phyloP scores from a whole-genome alignment of 2,329 filamentous ascomycete genomes.

The Trichoderma sp. region DNA sequence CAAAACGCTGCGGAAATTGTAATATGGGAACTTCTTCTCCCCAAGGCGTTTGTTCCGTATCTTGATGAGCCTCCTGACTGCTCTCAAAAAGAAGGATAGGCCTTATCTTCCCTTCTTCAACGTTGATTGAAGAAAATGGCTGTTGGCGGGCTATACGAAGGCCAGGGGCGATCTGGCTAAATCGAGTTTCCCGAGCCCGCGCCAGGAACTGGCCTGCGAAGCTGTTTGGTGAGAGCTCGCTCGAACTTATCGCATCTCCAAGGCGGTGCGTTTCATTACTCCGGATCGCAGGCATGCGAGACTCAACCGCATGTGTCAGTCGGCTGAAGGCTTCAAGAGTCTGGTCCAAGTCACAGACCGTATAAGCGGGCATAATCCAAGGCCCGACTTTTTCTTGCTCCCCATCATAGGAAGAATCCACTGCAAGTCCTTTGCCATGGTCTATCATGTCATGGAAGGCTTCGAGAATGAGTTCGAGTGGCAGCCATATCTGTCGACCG shows the following conservation, averaged over 20 bases:
- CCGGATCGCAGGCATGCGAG: background rate
- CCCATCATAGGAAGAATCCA: background rate
- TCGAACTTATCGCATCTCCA: background rate
- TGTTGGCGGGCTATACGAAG: constrained; percentile 12
- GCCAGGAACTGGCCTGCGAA: constrained; percentile 1
- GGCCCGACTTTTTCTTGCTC: constrained; percentile 1
- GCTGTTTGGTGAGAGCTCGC: background rate
- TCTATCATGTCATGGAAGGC: constrained; percentile 11
- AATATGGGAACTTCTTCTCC: background rate
- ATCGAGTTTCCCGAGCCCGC: background rate
- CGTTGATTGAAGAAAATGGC: background rate
- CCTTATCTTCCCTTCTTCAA: background rate
- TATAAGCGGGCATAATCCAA: constrained; percentile 10
- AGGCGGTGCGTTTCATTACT: background rate
- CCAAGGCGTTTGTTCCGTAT: constrained; percentile 2
- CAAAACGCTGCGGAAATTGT: background rate
- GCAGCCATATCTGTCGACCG: background rate
- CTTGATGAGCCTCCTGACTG: constrained; percentile 5
- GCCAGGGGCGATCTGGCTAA: constrained; percentile 2
- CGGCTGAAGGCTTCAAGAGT: background rate
- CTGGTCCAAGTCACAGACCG: background rate
- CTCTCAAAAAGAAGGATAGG: constrained; percentile 10
- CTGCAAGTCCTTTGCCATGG: constrained; percentile 9
- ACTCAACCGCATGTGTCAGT: constrained; percentile 4
- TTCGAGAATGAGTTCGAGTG: constrained; percentile 8